A percentile compares a stretch with the other conserved stretches of the same genome.
phyloP scores from a whole-genome alignment of 2,329 filamentous ascomycete genomes.

The Lachnellula suecica region DNA sequence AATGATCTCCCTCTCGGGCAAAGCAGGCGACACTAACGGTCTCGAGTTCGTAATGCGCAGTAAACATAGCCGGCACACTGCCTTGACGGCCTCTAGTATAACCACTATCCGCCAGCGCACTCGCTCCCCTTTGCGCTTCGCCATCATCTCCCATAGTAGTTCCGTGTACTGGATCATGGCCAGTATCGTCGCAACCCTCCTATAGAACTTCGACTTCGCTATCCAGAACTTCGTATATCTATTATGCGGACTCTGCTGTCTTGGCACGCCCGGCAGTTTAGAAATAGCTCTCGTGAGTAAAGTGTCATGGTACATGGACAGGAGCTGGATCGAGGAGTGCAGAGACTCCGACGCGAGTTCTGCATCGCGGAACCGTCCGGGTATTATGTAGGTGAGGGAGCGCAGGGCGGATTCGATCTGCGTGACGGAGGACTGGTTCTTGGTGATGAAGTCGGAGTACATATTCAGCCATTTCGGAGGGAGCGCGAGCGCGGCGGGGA shows the following conservation, averaged over 20 bases:
- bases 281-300: conserved; percentile 69
- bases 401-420: conserved; percentile 93
- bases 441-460: conserved; percentile 90
- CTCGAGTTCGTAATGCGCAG: conserved; percentile 80
- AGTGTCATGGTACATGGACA: conserved; percentile 90
- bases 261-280: conserved; percentile 52
- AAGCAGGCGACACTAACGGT: conserved; percentile 76
- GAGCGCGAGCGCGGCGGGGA: conserved; percentile 51
- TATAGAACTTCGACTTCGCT: conserved; percentile 66
- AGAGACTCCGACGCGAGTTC: conserved; percentile 93
- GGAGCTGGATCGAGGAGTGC: conserved; percentile 83
- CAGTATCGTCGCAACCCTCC: conserved; percentile 75
- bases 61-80: conserved; percentile 76
- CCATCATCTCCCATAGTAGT: conserved; percentile 95
- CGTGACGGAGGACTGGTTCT: conserved; percentile 89
- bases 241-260: conserved; percentile 53
- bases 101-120: conserved; percentile 87
- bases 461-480: conserved; percentile 66
- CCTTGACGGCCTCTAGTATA: conserved; percentile 81
- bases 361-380: conserved; percentile 85
- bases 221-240: conserved; percentile 70
- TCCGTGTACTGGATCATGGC: conserved; percentile 95
- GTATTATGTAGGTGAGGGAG: conserved; percentile 93
- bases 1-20: conserved; percentile 83
- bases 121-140: conserved; percentile 80